Percentiles rank a stretch among this genome's conserved stretches.
phyloP scores from a whole-genome alignment of 2,329 filamentous ascomycete genomes.

The Claviceps maximensis region DNA sequence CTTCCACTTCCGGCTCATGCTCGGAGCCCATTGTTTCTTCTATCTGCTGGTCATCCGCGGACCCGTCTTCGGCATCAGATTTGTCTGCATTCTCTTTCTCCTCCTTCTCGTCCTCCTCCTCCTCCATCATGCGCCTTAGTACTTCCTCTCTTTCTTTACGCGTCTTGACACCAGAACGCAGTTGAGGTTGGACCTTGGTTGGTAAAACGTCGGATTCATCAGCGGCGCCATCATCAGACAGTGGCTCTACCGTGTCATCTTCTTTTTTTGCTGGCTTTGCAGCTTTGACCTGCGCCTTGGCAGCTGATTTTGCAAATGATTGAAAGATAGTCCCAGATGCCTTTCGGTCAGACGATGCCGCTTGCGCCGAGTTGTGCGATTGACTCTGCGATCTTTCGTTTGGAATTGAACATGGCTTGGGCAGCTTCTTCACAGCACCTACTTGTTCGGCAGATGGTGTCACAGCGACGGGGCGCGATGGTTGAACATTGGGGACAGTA shows the following conservation, averaged over 20 bases:
- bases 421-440: slow-evolving; percentile 20
- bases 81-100: slow-evolving; percentile 44
- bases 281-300: slow-evolving; percentile 27
- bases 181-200: slow-evolving; percentile 13
- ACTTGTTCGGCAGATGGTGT: neutral
- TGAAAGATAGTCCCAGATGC: slow-evolving; percentile 56
- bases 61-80: slow-evolving; percentile 23
- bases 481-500: neutral
- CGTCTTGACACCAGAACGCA: slow-evolving; percentile 15
- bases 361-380: neutral
- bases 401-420: slow-evolving; percentile 9
- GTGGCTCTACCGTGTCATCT: slow-evolving; percentile 17
- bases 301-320: slow-evolving; percentile 55
- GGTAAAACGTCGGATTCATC: slow-evolving; percentile 22
- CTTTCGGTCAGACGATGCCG: slow-evolving; percentile 38
- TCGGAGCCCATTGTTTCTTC: slow-evolving; percentile 15
- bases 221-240: slow-evolving; percentile 28
- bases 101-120: slow-evolving; percentile 38
- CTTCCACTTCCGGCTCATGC: slow-evolving; percentile 23
- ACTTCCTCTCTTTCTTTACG: slow-evolving; percentile 26
- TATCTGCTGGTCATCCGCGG: slow-evolving; percentile 25
- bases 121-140: slow-evolving; percentile 31
- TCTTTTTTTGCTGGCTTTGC: slow-evolving; percentile 28
- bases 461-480: neutral
- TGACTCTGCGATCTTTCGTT: slow-evolving; percentile 12